These are phyloP conservation scores for Bullera alba DNA, from an alignment of 768 basidiomycete genomes.

Conservation along the genomic window DNA sequence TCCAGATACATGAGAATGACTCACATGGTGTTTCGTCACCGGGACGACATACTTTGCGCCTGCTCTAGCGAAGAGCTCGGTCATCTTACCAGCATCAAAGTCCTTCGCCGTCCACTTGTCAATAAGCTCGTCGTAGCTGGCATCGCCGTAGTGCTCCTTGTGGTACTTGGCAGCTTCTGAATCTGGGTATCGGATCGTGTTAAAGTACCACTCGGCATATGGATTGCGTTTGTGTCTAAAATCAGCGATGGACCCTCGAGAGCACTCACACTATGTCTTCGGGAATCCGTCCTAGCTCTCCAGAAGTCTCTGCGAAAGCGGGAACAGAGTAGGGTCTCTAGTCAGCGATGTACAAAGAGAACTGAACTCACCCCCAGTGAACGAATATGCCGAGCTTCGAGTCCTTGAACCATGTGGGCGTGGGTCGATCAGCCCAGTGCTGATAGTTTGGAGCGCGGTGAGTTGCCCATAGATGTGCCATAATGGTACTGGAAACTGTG, in stretches of 20 bases:
- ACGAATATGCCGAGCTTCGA: not conserved
- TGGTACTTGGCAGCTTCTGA: not conserved
- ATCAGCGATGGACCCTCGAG: not conserved
- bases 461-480: not conserved
- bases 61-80: not conserved
- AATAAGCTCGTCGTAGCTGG: not conserved
- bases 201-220: constrained; percentile 1
- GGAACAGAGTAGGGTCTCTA: not conserved
- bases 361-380: not conserved
- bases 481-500: too few species aligned
- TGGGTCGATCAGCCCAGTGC: not conserved
- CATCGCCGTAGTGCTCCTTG: not conserved
- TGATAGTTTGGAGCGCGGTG: not conserved
- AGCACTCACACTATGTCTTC: not conserved
- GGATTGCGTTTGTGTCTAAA: not conserved
- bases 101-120: not conserved
- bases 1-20: not conserved
- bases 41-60: not conserved
- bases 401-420: not conserved
- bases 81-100: not conserved
- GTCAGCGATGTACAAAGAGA: too few species aligned
- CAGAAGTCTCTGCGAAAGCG: not conserved
- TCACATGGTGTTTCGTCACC: not conserved
- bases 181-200: not conserved
- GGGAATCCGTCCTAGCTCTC: not conserved